A percentile compares a stretch with the other conserved stretches of the same genome.
These are phyloP conservation scores for Lipomyces kockii DNA, from an alignment of 805 yeast genomes.

Conservation along the genomic window DNA sequence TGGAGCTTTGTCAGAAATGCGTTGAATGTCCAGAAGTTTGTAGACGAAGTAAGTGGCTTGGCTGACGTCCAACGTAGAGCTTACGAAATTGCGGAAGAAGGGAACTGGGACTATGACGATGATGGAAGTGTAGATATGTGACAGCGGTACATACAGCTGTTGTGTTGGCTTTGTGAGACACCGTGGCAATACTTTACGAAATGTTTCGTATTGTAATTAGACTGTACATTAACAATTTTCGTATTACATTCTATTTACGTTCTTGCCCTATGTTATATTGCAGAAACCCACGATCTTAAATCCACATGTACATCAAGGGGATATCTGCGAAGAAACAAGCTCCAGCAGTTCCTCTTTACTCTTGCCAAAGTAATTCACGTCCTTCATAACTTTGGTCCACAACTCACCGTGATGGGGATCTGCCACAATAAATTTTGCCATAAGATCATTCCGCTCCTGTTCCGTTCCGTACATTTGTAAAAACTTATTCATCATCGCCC, in stretches of 20 bases:
- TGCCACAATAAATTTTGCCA: conserved; percentile 48
- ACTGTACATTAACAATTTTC: not conserved
- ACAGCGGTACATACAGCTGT: not conserved
- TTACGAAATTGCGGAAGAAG: conserved; percentile 51
- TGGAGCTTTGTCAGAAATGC: conserved; percentile 85
- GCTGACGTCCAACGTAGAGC: conserved; percentile 72
- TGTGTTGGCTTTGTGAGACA: not conserved
- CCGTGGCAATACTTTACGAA: not conserved
- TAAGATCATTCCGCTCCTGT: conserved; percentile 48
- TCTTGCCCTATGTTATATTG: not conserved
- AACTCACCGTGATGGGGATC: conserved; percentile 65
- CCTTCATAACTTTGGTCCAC: conserved; percentile 62
- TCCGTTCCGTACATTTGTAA: conserved; percentile 45
- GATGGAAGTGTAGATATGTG: conserved; percentile 13
- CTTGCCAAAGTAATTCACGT: conserved; percentile 53
- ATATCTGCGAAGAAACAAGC: conserved; percentile 12
- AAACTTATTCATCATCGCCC: conserved; percentile 66
- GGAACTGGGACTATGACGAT: conserved; percentile 35
- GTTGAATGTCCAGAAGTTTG: conserved; percentile 63
- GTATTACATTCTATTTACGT: not conserved
- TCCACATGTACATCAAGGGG: not conserved
- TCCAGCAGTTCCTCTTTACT: conserved; percentile 50
- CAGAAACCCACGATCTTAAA: not conserved
- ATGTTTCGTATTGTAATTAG: not conserved
- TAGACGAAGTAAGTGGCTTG: conserved; percentile 82